phyloP scores from a whole-genome alignment of 176 grass and related monocot species.

The Tuctoria greenei region DNA sequence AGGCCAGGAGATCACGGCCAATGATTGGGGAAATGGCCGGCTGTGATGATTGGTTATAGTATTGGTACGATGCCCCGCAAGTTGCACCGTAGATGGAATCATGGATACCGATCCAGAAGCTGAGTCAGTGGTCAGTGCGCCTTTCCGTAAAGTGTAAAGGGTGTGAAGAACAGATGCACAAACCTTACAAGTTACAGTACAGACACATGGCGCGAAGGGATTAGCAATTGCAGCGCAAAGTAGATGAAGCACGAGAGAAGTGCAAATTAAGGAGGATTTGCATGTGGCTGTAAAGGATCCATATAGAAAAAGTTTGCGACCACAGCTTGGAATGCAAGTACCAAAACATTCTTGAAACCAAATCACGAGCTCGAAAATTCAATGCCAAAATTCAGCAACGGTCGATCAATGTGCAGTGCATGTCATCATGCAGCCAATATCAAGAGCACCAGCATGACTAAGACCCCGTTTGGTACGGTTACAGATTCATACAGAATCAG shows the following conservation, averaged over 20 bases:
- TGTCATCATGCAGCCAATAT: constrained; percentile 18
- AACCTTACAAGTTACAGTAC: constrained; percentile 24
- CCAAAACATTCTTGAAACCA: constrained; percentile 19
- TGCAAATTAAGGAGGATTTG: constrained; percentile 2
- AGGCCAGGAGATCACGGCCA: constrained; percentile 53
- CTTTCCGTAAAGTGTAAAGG: constrained; percentile 43
- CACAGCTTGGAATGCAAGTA: constrained; percentile 22
- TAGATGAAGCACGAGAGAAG: not conserved
- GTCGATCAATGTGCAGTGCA: too few species aligned
- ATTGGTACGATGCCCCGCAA: constrained; percentile 11
- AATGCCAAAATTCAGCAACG: not conserved
- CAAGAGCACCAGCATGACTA: too few species aligned
- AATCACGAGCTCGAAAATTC: not conserved
- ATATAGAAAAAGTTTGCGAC: not conserved
- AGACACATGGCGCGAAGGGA: not conserved
- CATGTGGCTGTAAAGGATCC: constrained; percentile 27
- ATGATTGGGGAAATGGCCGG: constrained; percentile 46
- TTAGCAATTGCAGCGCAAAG: constrained; percentile 1
- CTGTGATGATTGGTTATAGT: constrained; percentile 26
- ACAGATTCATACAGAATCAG: too few species aligned
- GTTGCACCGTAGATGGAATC: not conserved
- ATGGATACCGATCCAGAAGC: not conserved
- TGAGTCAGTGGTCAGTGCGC: constrained; percentile 29
- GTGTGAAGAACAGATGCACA: not conserved
- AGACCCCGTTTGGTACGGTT: too few species aligned